A percentile compares a stretch with the other conserved stretches of the same genome.
Conservation (phyloP, 106 monocot genomes). For the Acorus gramineus region DNA sequence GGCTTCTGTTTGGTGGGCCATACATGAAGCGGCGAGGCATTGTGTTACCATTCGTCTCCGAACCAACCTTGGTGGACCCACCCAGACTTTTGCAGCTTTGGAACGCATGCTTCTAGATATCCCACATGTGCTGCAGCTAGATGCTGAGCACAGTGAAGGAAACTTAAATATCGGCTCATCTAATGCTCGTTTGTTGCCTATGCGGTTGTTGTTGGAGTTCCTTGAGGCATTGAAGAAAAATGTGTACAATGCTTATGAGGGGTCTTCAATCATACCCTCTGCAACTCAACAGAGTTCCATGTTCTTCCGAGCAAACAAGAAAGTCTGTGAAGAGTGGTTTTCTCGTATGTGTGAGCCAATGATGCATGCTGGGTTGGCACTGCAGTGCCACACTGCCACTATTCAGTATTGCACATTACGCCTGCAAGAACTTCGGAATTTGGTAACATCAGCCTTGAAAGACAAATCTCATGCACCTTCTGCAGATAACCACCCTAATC, state of each 20-base stretch:
- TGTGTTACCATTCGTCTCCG: constrained; percentile 77
- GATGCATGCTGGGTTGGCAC: constrained; percentile 85
- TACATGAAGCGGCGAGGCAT: constrained; percentile 82
- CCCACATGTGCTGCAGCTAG: constrained; percentile 46
- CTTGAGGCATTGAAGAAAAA: constrained; percentile 93
- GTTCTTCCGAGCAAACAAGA: constrained; percentile 90
- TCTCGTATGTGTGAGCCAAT: constrained; percentile 96
- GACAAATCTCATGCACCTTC: constrained; percentile 29
- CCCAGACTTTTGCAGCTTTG: constrained; percentile 95
- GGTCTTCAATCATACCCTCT: constrained; percentile 58
- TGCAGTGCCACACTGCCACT: constrained; percentile 69
- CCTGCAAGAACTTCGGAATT: constrained; percentile 57
- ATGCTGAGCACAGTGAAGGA: constrained; percentile 51
- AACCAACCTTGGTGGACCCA: constrained; percentile 86
- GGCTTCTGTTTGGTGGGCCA: constrained; percentile 90
- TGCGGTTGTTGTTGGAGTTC: constrained; percentile 84
- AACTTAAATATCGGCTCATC: constrained; percentile 44
- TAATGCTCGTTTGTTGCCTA: constrained; percentile 65
- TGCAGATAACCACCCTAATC: constrained; percentile 29
- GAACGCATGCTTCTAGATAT: constrained; percentile 96
- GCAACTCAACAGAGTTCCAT: constrained; percentile 60
- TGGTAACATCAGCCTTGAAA: constrained; percentile 32
- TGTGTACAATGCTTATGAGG: constrained; percentile 96
- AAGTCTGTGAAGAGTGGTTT: constrained; percentile 99
- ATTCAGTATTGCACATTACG: constrained; percentile 59